Evolutionary conservation across 1,284 basidiomycete genomes (phyloP), one percentile per base, ranked within the genome.

Genomic region (Sanguinoderma infundibulare): DNA sequence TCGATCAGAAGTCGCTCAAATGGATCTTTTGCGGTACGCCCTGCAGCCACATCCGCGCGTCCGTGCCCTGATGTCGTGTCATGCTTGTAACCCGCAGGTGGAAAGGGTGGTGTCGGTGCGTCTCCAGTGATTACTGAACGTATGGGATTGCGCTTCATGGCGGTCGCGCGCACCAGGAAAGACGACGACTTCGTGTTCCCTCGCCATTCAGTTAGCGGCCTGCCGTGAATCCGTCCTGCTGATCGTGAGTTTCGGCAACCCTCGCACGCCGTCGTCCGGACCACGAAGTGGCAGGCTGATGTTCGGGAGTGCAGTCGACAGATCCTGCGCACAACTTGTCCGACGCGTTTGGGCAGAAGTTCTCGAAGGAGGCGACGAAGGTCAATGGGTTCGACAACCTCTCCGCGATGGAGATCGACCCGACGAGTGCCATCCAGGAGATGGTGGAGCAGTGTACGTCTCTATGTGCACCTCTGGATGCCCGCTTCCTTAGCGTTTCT

Each of bases 321-420:
- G 97, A 99, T 78, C 98, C 97, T 12, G 97, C 97, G 40, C 97
- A 99, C 81, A 99, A 99, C 78, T 82, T 99, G 40, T 98, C 96
- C 15, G 97, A 99, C 78, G 97, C 98, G 7, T 99, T 99, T 76
- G 94, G 95, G 12, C 97, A 99, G 75, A 99, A 99, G 81, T 99
- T 99, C 78, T 95, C 94, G 65, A 98, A 98, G 74, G 98, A 99
- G 75, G 97, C 97, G 35, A 99, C 96, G n/a, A 94, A 94, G 78
- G 98, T 99, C 57, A 98, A 98, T 72, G 97, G 98, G 5, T 98
- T 98, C 70, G 89, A 94, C 68, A 99, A 99, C 79, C 85, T 99
- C 42, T 97, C 79, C 72, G 97, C 98, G 0, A 99, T 99, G 97
- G 97, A 99, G 80, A 99, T 99, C 74, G 97, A 99, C 79, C 97